A percentile compares a stretch with the other conserved stretches of the same genome.
Evolutionary conservation across 192 early-diverging fungal species (phyloP).

Genomic region (Podila verticillata): DNA sequence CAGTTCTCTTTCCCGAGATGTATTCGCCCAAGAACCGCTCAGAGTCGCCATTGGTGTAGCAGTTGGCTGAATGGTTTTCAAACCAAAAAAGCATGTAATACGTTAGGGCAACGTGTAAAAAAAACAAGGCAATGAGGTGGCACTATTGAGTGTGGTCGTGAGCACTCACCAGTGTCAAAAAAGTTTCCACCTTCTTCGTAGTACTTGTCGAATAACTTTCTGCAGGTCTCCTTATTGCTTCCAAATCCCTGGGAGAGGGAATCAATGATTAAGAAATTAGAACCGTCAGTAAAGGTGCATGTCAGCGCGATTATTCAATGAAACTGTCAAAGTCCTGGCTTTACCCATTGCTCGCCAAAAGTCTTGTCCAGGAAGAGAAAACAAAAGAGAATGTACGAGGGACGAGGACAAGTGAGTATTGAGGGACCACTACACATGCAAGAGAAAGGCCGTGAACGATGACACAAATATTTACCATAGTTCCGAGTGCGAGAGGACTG

Average conservation of each 20-base stretch:
- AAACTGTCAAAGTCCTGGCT: neutral
- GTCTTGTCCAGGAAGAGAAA: slow-evolving; percentile 18
- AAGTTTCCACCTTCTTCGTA: slow-evolving; percentile 61
- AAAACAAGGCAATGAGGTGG: too few relatives aligned
- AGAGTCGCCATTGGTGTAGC: slow-evolving; percentile 63
- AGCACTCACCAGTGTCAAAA: slow-evolving; percentile 47
- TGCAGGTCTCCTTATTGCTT: slow-evolving; percentile 53
- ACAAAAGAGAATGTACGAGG: neutral
- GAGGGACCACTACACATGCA: too few relatives aligned
- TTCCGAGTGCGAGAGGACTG: slow-evolving; percentile 50
- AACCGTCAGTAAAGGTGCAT: neutral
- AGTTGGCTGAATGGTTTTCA: too few relatives aligned
- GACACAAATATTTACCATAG: too few relatives aligned
- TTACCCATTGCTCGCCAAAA: slow-evolving; percentile 51
- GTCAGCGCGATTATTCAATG: neutral
- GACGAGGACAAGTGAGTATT: too few relatives aligned
- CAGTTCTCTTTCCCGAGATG: slow-evolving; percentile 57
- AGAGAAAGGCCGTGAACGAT: too few relatives aligned
- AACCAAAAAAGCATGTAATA: too few relatives aligned
- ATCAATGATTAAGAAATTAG: neutral
- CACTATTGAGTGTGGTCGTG: neutral
- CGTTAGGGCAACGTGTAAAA: too few relatives aligned
- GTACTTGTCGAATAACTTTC: slow-evolving; percentile 58
- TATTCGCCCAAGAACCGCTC: slow-evolving; percentile 68
- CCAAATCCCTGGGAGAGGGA: slow-evolving; percentile 46